Base-by-base conservation (phyloP, 495 filamentous ascomycete species). In the Hypoxylon cercidicola region DNA sequence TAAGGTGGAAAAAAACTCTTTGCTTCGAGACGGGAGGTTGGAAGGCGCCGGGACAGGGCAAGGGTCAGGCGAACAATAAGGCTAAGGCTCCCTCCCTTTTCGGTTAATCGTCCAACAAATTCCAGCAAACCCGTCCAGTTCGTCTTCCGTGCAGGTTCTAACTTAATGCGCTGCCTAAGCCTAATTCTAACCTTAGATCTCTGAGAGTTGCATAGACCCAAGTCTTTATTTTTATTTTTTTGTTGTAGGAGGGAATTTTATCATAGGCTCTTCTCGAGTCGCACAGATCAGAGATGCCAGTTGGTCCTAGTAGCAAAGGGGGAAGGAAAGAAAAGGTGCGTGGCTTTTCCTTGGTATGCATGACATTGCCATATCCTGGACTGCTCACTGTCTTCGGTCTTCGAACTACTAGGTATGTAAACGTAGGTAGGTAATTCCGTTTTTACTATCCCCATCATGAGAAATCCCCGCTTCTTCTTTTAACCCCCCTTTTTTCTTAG, bases 61-160 rank as follows among this genome's bases (percentile, higher is more conserved):
- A 25, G 46, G 45, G 34, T 35, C 53, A 58, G 49, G 55, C 55
- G 56, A 60, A 56, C 55, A 60, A 39, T 19, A 52, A 45, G 39
- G 23, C 41, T 46, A 11, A 19, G 12, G 35, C 21, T 55, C 32
- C 51, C 44, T n/a, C 51, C 55, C 40, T 47, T 44, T 60, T 65
- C 62, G 62, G 54, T 55, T 65, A 65, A 55, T 55, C 40, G 25
- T 43, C 56, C 62, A 64, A 59, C 54, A 40, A 48, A 18, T 45
- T 25, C 21, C n/a, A 55, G 37, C 21, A n/a, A n/a, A 3, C 7
- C 7, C 25, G 49, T 55, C 43, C 46, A 15, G 44, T 37, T 25
- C 28, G 21, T 21, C 10, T 20, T 60, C 19, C 13, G 39, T 43
- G 37, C 10, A 28, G n/a, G 16, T 60, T 40, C 47, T 60, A 50